phyloP scores from a whole-genome alignment of 371 early-diverging fungal species.

The Lichtheimia hyalospora region DNA sequence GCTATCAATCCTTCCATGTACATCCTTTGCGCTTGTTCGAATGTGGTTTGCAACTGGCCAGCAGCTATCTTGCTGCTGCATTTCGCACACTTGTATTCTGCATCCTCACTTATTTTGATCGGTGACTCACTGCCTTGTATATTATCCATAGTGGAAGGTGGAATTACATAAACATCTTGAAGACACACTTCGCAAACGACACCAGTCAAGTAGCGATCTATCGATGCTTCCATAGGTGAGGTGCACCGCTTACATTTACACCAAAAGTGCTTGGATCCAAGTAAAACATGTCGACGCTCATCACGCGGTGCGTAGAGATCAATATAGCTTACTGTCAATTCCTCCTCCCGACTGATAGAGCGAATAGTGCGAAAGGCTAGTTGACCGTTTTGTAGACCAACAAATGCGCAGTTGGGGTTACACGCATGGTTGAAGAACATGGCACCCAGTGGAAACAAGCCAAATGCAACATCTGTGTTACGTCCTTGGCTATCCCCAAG shows the following conservation, averaged over 20 bases:
- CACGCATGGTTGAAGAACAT: conserved; percentile 70
- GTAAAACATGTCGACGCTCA: conserved; percentile 64
- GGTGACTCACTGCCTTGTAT: conserved; percentile 14
- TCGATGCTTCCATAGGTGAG: conserved; percentile 57
- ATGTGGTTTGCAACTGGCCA: conserved; percentile 28
- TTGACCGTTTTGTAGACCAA: conserved; percentile 51
- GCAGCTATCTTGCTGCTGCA: conserved; percentile 43
- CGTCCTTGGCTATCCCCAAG: conserved; percentile 54
- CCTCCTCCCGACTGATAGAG: conserved; percentile 55
- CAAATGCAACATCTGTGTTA: conserved; percentile 58
- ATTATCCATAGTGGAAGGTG: conserved; percentile 35
- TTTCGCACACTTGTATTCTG: conserved; percentile 48
- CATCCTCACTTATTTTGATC: conserved; percentile 20
- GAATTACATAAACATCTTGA: conserved; percentile 66
- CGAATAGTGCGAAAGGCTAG: conserved; percentile 61
- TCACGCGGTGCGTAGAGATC: conserved; percentile 71
- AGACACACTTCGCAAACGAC: conserved; percentile 61
- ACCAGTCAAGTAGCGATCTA: conserved; percentile 69
- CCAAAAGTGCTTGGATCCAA: conserved; percentile 65
- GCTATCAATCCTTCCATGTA: conserved; percentile 30
- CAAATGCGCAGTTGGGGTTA: conserved; percentile 66
- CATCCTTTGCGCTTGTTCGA: conserved; percentile 38
- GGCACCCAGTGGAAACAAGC: conserved; percentile 63
- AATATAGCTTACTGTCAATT: conserved; percentile 62
- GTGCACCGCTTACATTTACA: conserved; percentile 74